phyloP scores from a whole-genome alignment of 108 stramenopile genomes.

The Cyclotella sp. region DNA sequence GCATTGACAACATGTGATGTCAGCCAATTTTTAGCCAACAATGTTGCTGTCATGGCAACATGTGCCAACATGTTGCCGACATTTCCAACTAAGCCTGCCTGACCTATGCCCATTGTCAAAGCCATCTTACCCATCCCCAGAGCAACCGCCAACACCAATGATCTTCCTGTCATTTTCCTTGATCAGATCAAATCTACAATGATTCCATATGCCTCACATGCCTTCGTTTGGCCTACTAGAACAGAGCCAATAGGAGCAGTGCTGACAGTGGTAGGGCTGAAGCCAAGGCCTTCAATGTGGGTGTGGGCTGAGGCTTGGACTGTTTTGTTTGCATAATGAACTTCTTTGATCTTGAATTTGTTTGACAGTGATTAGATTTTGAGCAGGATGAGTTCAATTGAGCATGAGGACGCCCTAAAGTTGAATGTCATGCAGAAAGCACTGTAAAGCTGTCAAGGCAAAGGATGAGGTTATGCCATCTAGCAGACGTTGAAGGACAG shows the following conservation, averaged over 20 bases:
- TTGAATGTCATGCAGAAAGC: too few relatives aligned
- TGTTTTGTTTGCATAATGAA: constrained; percentile 80
- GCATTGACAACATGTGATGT: too few relatives aligned
- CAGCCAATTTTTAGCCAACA: too few relatives aligned
- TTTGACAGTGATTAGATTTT: too few relatives aligned
- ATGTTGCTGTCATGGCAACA: too few relatives aligned
- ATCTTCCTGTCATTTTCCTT: constrained; percentile 97
- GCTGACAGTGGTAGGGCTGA: constrained; percentile 67
- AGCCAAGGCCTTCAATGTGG: constrained; percentile 96
- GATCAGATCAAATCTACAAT: constrained; percentile 94
- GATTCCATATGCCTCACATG: constrained; percentile 96
- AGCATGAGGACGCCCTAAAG: too few relatives aligned
- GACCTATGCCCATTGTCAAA: constrained; percentile 94
- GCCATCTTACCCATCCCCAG: constrained; percentile 99
- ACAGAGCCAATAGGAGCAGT: constrained; percentile 84
- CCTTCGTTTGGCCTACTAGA: constrained; percentile 94
- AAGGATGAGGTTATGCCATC: too few relatives aligned
- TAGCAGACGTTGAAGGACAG: too few relatives aligned
- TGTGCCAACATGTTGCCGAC: too few relatives aligned
- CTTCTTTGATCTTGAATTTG: constrained; percentile 81
- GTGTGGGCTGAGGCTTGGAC: constrained; percentile 97
- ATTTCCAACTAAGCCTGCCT: too few relatives aligned
- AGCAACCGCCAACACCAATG: constrained; percentile 95
- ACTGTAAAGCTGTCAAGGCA: too few relatives aligned
- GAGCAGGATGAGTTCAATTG: too few relatives aligned